These are phyloP conservation scores for Colletotrichum sp. DNA, from an alignment of 2,329 filamentous ascomycete genomes.

Conservation along the genomic window DNA sequence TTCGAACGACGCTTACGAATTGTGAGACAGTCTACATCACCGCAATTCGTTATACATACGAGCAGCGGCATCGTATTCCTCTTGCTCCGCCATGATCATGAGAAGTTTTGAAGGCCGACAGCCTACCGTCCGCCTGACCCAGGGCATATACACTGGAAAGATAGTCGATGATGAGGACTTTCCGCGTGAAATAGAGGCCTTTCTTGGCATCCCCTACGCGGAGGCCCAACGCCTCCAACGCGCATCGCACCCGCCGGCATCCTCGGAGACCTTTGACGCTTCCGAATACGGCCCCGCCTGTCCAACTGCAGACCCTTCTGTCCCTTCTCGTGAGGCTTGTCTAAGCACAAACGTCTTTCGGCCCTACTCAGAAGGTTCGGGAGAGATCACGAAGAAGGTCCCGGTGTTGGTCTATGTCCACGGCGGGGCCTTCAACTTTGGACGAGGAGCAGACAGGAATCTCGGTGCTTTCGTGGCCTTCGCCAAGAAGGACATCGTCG, in stretches of 20 bases:
- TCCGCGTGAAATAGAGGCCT: constrained; percentile 50
- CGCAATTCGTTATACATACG: neutral
- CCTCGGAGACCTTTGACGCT: constrained; percentile 33
- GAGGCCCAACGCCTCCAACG: constrained; percentile 49
- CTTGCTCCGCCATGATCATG: neutral
- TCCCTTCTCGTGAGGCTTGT: constrained; percentile 53
- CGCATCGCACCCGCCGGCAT: constrained; percentile 37
- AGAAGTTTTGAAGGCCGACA: neutral
- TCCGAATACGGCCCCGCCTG: constrained; percentile 42
- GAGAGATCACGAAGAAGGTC: constrained; percentile 24
- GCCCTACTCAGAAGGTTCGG: constrained; percentile 27
- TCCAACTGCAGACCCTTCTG: constrained; percentile 31
- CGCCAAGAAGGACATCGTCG: constrained; percentile 56
- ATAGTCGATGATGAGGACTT: constrained; percentile 32
- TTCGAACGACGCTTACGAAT: neutral
- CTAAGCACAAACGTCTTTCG: constrained; percentile 58
- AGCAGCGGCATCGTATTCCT: neutral
- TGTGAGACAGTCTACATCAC: neutral
- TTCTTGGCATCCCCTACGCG: constrained; percentile 56
- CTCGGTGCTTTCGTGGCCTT: constrained; percentile 67
- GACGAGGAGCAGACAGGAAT: constrained; percentile 59
- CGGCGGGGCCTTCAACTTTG: constrained; percentile 66
- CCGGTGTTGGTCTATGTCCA: constrained; percentile 66
- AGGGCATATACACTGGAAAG: constrained; percentile 46
- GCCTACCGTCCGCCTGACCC: constrained; percentile 29